A percentile compares a stretch with the other conserved stretches of the same genome.
Evolutionary conservation across 371 early-diverging fungal species (phyloP).

Genomic region (Zopfochytrium polystomum): DNA sequence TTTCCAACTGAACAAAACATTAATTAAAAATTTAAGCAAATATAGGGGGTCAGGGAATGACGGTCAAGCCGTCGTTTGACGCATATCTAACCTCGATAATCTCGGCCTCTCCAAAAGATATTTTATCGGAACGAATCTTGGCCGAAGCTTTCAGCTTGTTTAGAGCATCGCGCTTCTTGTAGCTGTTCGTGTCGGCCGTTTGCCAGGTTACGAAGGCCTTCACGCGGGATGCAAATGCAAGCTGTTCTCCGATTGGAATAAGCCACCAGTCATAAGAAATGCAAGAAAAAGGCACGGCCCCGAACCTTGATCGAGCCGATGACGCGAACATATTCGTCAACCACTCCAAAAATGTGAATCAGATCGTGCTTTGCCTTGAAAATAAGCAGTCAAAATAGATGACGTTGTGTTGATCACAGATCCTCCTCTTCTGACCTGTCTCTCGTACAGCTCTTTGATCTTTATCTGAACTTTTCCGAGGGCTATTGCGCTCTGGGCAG

Average conservation of each 20-base stretch:
- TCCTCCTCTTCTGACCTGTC: slow-evolving; percentile 25
- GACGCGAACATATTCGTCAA: slow-evolving; percentile 86
- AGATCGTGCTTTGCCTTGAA: slow-evolving; percentile 61
- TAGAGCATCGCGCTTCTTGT: slow-evolving; percentile 57
- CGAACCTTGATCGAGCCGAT: slow-evolving; percentile 72
- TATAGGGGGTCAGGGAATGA: no score
- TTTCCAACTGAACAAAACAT: slow-evolving; percentile 55
- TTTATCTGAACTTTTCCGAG: slow-evolving; percentile 67
- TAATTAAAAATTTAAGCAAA: no score
- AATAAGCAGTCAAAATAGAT: background rate
- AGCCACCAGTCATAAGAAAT: no score
- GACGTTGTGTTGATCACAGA: background rate
- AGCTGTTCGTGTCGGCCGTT: slow-evolving; percentile 61
- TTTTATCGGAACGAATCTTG: slow-evolving; percentile 52
- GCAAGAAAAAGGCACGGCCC: background rate
- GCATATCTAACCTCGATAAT: slow-evolving; percentile 18
- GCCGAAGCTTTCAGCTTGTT: slow-evolving; percentile 54
- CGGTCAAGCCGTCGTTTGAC: background rate
- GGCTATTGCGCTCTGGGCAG: slow-evolving; percentile 54
- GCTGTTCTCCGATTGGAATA: slow-evolving; percentile 30
- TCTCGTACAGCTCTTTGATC: slow-evolving; percentile 71
- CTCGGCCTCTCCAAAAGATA: slow-evolving; percentile 52
- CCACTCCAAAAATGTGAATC: slow-evolving; percentile 67
- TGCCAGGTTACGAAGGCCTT: slow-evolving; percentile 71
- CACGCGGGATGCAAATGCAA: slow-evolving; percentile 71